These are phyloP conservation scores for Solanum ossicruentum DNA, from an alignment of 257 asterid genomes.

Conservation along the genomic window DNA sequence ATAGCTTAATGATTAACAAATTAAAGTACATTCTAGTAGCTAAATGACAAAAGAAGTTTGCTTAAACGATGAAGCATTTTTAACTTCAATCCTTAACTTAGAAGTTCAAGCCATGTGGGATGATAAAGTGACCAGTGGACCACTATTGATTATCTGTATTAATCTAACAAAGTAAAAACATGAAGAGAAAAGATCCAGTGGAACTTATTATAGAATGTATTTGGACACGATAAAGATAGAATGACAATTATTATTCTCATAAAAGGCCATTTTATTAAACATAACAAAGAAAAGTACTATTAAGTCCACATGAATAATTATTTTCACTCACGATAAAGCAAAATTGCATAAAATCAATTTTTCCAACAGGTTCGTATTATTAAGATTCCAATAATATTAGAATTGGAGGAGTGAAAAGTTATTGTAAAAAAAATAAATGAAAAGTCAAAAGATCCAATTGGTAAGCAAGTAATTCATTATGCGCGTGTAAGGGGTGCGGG, in stretches of 20 bases:
- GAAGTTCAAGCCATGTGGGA: neutral
- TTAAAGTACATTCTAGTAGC: neutral
- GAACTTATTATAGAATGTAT: neutral
- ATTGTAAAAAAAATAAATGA: accelerated
- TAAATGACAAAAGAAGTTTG: neutral
- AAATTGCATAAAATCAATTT: neutral
- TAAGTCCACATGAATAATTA: neutral
- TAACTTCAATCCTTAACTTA: neutral
- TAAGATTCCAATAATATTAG: neutral
- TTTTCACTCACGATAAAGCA: neutral
- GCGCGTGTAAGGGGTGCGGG: neutral
- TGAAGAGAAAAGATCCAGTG: neutral
- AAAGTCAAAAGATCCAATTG: neutral
- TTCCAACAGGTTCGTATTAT: neutral
- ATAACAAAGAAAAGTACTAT: neutral
- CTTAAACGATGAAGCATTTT: neutral
- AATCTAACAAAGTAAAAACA: neutral
- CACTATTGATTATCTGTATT: neutral
- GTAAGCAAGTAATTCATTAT: neutral
- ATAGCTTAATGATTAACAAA: neutral
- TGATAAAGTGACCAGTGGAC: neutral
- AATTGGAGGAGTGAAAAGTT: accelerated
- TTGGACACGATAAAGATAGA: neutral
- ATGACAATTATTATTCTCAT: neutral
- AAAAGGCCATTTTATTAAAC: neutral